These are phyloP conservation scores for Myriosclerotinia duriaeana DNA, from an alignment of 2,329 filamentous ascomycete genomes.

Conservation along the genomic window DNA sequence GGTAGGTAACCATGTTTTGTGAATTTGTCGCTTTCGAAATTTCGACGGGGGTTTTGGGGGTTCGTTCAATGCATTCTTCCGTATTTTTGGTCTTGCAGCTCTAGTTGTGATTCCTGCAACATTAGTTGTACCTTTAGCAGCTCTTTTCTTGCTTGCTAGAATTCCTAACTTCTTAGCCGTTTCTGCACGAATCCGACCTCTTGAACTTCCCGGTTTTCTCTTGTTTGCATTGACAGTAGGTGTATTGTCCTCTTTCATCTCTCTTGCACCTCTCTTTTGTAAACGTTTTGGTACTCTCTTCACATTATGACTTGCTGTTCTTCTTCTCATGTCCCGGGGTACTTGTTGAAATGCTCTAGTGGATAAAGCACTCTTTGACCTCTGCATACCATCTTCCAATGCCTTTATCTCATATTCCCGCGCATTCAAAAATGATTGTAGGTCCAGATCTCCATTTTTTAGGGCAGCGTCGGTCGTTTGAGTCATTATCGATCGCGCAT, in stretches of 20 bases:
- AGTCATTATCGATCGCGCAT: constrained; percentile 48
- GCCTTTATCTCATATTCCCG: constrained; percentile 88
- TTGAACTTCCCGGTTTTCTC: constrained; percentile 59
- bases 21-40: constrained; percentile 79
- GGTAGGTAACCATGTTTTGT: constrained; percentile 93
- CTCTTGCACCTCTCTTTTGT: constrained; percentile 62
- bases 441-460: constrained; percentile 75
- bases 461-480: constrained; percentile 46
- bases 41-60: constrained; percentile 61
- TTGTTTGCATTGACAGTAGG: constrained; percentile 69
- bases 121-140: constrained; percentile 42
- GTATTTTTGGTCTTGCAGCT: constrained; percentile 62
- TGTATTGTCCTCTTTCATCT: constrained; percentile 90
- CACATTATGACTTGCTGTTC: constrained; percentile 93
- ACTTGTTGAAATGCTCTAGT: constrained; percentile 88
- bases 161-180: constrained; percentile 70
- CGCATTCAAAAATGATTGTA: constrained; percentile 79
- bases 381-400: constrained; percentile 77
- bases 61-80: constrained; percentile 67
- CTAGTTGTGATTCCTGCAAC: constrained; percentile 43
- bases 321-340: constrained; percentile 76
- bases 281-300: constrained; percentile 82
- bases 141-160: constrained; percentile 57
- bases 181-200: constrained; percentile 66
- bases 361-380: constrained; percentile 60